These are phyloP conservation scores for Sphagnum contortum DNA, from an alignment of 225 moss, liverwort and hornwort genomes.

Conservation along the genomic window DNA sequence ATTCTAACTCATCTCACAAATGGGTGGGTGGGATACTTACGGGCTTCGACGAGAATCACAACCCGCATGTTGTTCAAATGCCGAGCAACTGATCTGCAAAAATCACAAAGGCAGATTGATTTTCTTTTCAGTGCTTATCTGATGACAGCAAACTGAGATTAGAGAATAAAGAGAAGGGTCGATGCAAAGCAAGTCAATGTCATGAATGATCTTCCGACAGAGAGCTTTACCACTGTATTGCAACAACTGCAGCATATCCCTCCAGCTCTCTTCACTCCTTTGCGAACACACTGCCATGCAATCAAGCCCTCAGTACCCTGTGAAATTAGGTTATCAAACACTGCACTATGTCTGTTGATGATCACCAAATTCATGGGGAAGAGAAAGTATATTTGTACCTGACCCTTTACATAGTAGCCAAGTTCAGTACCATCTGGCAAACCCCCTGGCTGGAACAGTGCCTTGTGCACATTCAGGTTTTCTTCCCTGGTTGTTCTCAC, in stretches of 20 bases:
- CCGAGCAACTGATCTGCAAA: conserved; percentile 76
- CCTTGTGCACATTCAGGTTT: too few relatives aligned
- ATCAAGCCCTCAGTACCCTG: not conserved
- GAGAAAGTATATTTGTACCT: conserved; percentile 14
- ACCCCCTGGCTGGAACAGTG: conserved; percentile 15
- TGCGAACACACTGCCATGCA: conserved; percentile 34
- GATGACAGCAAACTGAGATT: too few relatives aligned
- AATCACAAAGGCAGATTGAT: not conserved
- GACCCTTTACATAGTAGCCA: conserved; percentile 36
- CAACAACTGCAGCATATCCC: conserved; percentile 57
- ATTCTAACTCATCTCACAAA: too few relatives aligned
- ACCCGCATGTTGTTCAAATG: conserved; percentile 91
- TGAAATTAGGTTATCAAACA: too few relatives aligned
- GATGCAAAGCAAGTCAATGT: too few relatives aligned
- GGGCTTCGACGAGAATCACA: conserved; percentile 86
- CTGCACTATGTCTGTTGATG: too few relatives aligned
- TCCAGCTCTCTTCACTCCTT: conserved; percentile 42
- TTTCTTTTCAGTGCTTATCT: too few relatives aligned
- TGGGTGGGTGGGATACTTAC: conserved; percentile 38
- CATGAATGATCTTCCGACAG: too few relatives aligned
- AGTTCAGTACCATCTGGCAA: conserved; percentile 45
- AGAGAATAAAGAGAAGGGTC: too few relatives aligned
- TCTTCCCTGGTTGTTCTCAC: too few relatives aligned
- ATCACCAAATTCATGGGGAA: too few relatives aligned
- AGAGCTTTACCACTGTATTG: conserved; percentile 26